phyloP scores from a whole-genome alignment of 2,329 filamentous ascomycete genomes.

The Macrophomina tecta region DNA sequence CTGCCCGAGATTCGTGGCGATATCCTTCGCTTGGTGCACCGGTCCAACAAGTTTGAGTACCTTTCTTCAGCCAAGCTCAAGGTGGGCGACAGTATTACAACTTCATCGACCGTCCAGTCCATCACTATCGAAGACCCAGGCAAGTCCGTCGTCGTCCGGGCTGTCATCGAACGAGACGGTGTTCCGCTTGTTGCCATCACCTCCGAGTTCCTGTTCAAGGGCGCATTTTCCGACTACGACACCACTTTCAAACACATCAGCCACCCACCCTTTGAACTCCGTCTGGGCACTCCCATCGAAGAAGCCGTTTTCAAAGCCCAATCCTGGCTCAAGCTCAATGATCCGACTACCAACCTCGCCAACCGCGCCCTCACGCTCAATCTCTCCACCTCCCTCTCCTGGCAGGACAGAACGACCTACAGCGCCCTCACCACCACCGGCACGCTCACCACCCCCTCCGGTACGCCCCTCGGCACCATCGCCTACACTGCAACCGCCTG shows the following conservation, averaged over 20 bases:
- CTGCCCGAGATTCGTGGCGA: constrained; percentile 26
- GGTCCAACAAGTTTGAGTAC: constrained; percentile 32
- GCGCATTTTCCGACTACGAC: constrained; percentile 30
- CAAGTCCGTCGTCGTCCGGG: constrained; percentile 31
- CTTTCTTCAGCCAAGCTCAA: constrained; percentile 23
- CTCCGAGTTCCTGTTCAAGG: constrained; percentile 33
- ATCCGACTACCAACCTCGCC: not conserved
- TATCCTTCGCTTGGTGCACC: constrained; percentile 33
- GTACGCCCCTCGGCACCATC: not conserved
- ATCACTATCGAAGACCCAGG: constrained; percentile 30
- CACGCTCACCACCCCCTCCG: not conserved
- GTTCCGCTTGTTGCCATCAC: constrained; percentile 31
- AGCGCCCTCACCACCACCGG: not conserved
- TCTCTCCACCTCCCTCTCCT: constrained; percentile 28
- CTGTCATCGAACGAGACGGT: constrained; percentile 30
- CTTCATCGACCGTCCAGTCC: constrained; percentile 26
- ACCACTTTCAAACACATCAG: not conserved
- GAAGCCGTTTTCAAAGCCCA: not conserved
- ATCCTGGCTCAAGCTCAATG: not conserved
- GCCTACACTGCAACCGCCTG: not conserved
- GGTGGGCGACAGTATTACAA: constrained; percentile 30
- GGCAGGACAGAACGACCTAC: not conserved
- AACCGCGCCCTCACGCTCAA: constrained; percentile 31
- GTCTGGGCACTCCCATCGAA: not conserved
- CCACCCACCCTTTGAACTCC: not conserved